A percentile compares a stretch with the other conserved stretches of the same genome.
Conservation (phyloP, 148 eudicot species). For the Rhododendron griersonianum region DNA sequence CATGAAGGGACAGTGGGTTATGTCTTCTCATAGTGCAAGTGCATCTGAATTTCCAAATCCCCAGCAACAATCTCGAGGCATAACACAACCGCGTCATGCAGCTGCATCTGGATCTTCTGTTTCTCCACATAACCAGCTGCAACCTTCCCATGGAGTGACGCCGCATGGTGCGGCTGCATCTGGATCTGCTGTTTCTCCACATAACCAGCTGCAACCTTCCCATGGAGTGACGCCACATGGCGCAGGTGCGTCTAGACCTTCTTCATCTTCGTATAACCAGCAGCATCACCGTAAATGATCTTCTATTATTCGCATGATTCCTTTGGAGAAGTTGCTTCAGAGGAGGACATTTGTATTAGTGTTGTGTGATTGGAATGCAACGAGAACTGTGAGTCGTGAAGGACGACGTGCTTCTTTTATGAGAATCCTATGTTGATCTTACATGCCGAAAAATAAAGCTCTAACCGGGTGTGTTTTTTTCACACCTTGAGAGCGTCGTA, state of each 20-base stretch:
- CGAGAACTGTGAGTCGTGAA: neutral
- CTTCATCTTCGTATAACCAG: neutral
- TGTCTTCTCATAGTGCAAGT: neutral
- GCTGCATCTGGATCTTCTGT: neutral
- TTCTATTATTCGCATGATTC: neutral
- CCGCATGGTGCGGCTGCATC: neutral
- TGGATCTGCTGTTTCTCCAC: slow-evolving; percentile 2
- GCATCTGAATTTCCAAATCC: slow-evolving; percentile 13
- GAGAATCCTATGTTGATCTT: neutral
- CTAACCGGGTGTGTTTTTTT: neutral
- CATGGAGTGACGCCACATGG: neutral
- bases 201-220: slow-evolving; percentile 4
- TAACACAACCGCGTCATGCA: neutral
- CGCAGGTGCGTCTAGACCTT: neutral
- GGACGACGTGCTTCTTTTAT: neutral
- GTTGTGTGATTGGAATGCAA: neutral
- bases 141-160: neutral
- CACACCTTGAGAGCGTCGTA: neutral
- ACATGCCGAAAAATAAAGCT: neutral
- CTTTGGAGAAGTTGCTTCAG: neutral
- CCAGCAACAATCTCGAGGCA: neutral
- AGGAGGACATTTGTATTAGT: neutral
- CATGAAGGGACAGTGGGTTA: slow-evolving; percentile 12
- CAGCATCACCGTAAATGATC: neutral
- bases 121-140: slow-evolving; percentile 6